Evolutionary conservation across 192 early-diverging fungal species (phyloP), one percentile per base, ranked within the genome.

Genomic region (Martensiomyces pterosporus): DNA sequence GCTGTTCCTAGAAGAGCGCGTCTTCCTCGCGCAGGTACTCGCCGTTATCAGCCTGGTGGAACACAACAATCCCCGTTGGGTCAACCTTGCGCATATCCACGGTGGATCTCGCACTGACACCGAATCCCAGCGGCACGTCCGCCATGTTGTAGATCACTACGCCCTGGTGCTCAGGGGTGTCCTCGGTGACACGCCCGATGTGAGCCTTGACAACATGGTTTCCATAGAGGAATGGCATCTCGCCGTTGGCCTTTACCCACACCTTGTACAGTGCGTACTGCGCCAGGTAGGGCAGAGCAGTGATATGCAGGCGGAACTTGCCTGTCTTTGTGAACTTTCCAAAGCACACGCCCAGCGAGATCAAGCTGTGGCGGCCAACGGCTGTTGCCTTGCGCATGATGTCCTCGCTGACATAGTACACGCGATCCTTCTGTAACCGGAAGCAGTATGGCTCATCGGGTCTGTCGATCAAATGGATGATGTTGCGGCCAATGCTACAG

Each of bases 241-340:
- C 97, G 43, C 97, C 97, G 60, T 90, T 95, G 32, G 97, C 93
- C 69, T 97, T 99, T 40, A 99, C 86, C 94, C 97, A 99, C 43
- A 99, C 85, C 74, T 99, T 97, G 82, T 94, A 91, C 85, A 90
- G 74, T 39, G 96, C 91, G 66, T 95, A 99, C 62, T 95, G 96
- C 16, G 89, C 89, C 24, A 99, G 80, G 59, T 89, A 83, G 33
- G 91, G 91, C 40, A 99, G 79, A 29, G 86, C 83, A 16, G 96
- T 99, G 46, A 99, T 90, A 54, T 93, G 88, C 60, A 99, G 77
- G 44, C 85, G 84, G 75, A 99, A 99, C 78, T 96, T 94, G 45
- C 92, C 86, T 25, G 94, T 88, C 80, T 99, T 97, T 49, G 94
- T 91, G 59, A 97, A 97, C 75, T 97, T 97, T 49, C 96, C 96